Evolutionary conservation across 2,329 filamentous ascomycete species (phyloP), one percentile per base, ranked within the genome.

Genomic region (Fusarium sp.): DNA sequence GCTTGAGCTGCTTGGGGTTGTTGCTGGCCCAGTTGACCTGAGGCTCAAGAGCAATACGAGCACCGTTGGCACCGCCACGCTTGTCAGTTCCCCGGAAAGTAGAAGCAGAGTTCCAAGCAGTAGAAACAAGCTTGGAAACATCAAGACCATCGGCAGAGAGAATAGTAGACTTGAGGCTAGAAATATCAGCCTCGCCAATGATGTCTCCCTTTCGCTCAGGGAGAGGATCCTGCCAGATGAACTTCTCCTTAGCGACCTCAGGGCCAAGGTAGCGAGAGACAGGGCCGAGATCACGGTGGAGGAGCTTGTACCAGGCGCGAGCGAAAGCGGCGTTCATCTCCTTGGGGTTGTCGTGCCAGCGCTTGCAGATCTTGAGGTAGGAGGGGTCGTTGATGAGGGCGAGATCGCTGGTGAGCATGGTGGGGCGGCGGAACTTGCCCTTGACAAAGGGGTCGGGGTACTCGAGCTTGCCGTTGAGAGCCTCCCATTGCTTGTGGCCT

Each of bases 51-150:
- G 92, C 91, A 77, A 95, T 93, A 76, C 93, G 93, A 19, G 89
- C 93, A 77, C 93, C 93, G 78, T 95, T 95, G 83, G 93, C 93
- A 79, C 93, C 93, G 75, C 93, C 93, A 74, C 93, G 93, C 89
- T 95, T 95, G 86, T 95, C 93, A 75, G 90, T 88, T 75, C 90
- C 88, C 69, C 92, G 92, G 90, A 92, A 94, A 35, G 91, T 91
- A 5, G 92, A 91, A 30, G 92, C 91, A 0, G 92, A 89, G 2
- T 90, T 90, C 89, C 91, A 94, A 30, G 92, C 92, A 15, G 88
- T 87, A 15, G 87, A 86, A 60, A 95, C 87, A 67, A 95, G 85
- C 82, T 90, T 89, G 64, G 86, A 85, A 9, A 87, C 83, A 64
- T 87, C 86, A 9, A 94, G 78, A 21, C 90, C 91, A n/a, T 53